Conservation (phyloP, 345 rosid species). For the Noccaea caerulescens region DNA sequence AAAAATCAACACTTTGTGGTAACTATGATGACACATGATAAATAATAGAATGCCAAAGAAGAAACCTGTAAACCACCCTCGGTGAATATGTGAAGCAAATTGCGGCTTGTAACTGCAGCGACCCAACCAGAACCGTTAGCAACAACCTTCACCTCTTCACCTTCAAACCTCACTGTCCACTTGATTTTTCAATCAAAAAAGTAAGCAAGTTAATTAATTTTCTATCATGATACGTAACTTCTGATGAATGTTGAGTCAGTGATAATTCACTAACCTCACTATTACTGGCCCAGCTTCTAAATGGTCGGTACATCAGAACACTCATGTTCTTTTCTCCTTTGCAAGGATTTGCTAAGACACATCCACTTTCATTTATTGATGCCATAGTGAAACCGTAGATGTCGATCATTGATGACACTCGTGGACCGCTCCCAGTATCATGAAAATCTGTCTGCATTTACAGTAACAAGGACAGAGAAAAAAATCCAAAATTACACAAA, state of each 20-base stretch:
- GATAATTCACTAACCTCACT: constrained; percentile 68
- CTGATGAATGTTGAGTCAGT: constrained; percentile 17
- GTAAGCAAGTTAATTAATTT: constrained; percentile 33
- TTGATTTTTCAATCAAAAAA: constrained; percentile 45
- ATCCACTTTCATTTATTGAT: constrained; percentile 80
- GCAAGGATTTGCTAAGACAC: constrained; percentile 92
- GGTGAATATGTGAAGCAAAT: constrained; percentile 80
- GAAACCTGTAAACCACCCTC: constrained; percentile 97
- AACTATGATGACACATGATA: constrained; percentile 23
- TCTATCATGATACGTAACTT: background rate
- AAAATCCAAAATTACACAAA: constrained; percentile 5
- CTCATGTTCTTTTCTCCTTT: constrained; percentile 94
- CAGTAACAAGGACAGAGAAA: constrained; percentile 9
- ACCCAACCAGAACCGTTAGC: constrained; percentile 89
- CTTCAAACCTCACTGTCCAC: constrained; percentile 99
- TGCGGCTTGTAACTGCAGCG: constrained; percentile 91
- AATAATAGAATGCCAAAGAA: constrained; percentile 27
- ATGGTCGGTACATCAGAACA: constrained; percentile 91
- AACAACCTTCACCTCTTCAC: constrained; percentile 93
- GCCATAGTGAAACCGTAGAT: constrained; percentile 97
- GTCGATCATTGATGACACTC: constrained; percentile 96
- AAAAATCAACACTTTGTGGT: background rate
- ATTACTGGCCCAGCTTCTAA: constrained; percentile 85
- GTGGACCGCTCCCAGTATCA: constrained; percentile 91
- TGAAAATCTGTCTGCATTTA: constrained; percentile 86